Base-by-base conservation (phyloP, 2,329 filamentous ascomycete genomes). In the Pyricularia grisea region DNA sequence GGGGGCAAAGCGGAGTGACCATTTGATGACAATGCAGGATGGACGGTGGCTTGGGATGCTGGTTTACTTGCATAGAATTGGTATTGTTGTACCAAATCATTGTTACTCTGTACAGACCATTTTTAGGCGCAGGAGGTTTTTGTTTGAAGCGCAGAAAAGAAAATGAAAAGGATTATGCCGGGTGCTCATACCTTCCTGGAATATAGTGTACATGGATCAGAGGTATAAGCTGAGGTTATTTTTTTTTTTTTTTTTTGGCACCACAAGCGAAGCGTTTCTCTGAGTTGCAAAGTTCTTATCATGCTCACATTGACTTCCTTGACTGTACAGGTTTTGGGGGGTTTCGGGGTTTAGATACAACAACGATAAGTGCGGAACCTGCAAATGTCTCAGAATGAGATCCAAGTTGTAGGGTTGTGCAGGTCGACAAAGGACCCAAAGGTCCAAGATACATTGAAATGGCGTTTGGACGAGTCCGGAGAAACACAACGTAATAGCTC, bases 71-170 rank as follows among this genome's bases (percentile, higher is more conserved):
- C 65, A 27, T 67, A 68, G 68, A 31, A 50, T 68, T 68, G 63
- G n/a, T 73, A 72, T 70, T 70, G 72, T 65, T 70, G 70, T 69
- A 61, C 67, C 67, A 67, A 27, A 33, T 50, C 20, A 50, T n/a
- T 50, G 42, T 7, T 50, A 20, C 17, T 50, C 17, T 50, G 42
- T 50, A 20, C 42, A n/a, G 14, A 50, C 42, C 42, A 50, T 50
- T 50, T 50, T n/a, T 50, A 50, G 42, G 42, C 42, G 42, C 42
- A 50, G 17, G 42, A n/a, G 17, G 42, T n/a, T n/a, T 50, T 50
- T 5, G 17, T 50, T n/a, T 50, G 42, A 50, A 50, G 42, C 42
- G 14, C 42, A n/a, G 4, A n/a, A 20, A 11, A 50, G 20, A 50
- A 50, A n/a, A 50, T 20, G 17, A 50, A 50, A n/a, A n/a, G 1